Percentiles rank a stretch among this genome's conserved stretches.
phyloP scores from a whole-genome alignment of 1,284 basidiomycete genomes.

The Cutaneotrichosporon curvatum region DNA sequence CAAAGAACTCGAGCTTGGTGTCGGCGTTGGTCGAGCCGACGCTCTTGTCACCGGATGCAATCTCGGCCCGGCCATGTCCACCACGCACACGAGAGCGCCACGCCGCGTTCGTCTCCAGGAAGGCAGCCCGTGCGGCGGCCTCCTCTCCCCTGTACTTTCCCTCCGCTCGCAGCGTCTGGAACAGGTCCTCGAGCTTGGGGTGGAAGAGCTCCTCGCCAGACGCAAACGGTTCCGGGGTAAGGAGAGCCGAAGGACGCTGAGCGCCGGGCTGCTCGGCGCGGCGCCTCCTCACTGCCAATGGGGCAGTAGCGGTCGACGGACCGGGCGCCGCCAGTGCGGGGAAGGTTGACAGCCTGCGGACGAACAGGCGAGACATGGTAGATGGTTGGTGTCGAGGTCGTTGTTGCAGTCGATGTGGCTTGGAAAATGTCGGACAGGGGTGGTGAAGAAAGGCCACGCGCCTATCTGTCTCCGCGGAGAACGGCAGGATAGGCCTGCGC shows the following conservation, averaged over 20 bases:
- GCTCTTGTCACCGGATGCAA: not conserved
- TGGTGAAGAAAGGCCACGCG: no score
- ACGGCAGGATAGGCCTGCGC: no score
- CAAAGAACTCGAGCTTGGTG: conserved; percentile 8
- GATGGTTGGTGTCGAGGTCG: not conserved
- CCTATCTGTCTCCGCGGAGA: no score
- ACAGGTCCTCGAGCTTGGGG: conserved; percentile 31
- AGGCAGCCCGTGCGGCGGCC: conserved; percentile 26
- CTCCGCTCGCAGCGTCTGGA: conserved; percentile 27
- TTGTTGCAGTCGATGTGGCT: not conserved
- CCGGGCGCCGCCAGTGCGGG: conserved; percentile 16
- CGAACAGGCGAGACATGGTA: conserved; percentile 37
- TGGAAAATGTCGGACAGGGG: conserved; percentile 13
- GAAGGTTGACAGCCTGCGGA: conserved; percentile 22
- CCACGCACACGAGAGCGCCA: conserved; percentile 40
- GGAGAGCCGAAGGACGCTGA: conserved; percentile 19
- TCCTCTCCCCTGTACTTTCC: conserved; percentile 30
- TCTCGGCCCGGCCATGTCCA: not conserved
- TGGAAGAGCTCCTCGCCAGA: conserved; percentile 22
- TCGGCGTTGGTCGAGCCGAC: not conserved
- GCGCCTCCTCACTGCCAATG: conserved; percentile 30
- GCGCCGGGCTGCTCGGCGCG: conserved; percentile 19
- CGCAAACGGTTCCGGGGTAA: conserved; percentile 16
- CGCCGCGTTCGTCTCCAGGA: conserved; percentile 26
- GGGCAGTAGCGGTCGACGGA: conserved; percentile 23